phyloP scores from a whole-genome alignment of 768 basidiomycete species.

The Tulasnella sp. region DNA sequence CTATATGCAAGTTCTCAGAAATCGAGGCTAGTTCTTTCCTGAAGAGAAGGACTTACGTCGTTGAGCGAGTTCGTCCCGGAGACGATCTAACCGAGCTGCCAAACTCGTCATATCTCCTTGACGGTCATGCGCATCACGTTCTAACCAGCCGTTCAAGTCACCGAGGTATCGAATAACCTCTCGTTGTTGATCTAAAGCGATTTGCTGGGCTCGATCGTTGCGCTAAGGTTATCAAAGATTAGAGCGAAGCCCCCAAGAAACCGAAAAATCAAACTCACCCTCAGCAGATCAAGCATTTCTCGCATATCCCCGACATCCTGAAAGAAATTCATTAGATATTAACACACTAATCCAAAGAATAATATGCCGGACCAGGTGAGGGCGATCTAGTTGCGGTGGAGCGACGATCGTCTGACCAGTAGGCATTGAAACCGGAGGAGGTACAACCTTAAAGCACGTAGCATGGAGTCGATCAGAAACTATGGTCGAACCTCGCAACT shows the following conservation, averaged over 20 bases:
- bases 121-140: slow-evolving; percentile 65
- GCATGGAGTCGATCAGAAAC: too few relatives aligned
- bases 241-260: slow-evolving; percentile 23
- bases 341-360: background rate
- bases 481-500: too few relatives aligned
- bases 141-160: slow-evolving; percentile 67
- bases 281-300: slow-evolving; percentile 48
- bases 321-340: background rate
- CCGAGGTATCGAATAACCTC: slow-evolving; percentile 46
- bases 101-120: slow-evolving; percentile 61
- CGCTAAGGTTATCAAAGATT: slow-evolving; percentile 63
- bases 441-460: background rate
- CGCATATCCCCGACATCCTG: background rate
- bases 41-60: slow-evolving; percentile 25
- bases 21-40: background rate
- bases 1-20: background rate
- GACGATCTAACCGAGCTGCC: slow-evolving; percentile 44
- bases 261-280: slow-evolving; percentile 12
- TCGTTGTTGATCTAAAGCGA: slow-evolving; percentile 14
- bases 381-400: background rate
- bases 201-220: slow-evolving; percentile 39
- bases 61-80: slow-evolving; percentile 33
- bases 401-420: background rate
- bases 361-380: background rate
- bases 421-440: background rate